Evolutionary conservation across 108 stramenopile species (phyloP).

Genomic region (Aurantiochytrium sp.): DNA sequence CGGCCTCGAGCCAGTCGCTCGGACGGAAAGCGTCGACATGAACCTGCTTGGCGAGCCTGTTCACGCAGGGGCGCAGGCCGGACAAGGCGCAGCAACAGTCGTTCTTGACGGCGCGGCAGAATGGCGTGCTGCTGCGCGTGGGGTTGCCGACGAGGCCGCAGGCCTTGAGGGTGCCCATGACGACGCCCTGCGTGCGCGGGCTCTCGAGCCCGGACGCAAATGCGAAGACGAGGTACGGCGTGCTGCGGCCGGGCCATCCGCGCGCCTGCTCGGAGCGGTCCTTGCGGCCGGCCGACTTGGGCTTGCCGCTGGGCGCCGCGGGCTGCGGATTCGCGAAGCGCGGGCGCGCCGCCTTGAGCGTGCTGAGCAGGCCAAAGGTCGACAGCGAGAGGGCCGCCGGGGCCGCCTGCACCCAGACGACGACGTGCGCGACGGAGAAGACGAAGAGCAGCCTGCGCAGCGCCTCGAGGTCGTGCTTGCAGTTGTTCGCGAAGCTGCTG

Average conservation of each 20-base stretch:
- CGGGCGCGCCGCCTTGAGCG: not conserved
- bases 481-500: not conserved
- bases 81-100: not conserved
- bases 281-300: not conserved
- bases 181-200: not conserved
- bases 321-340: not conserved
- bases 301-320: not conserved
- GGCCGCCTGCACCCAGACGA: not conserved
- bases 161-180: not conserved
- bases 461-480: not conserved
- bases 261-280: not conserved
- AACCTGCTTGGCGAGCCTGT: not conserved
- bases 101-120: not conserved
- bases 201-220: not conserved
- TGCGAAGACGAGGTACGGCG: not conserved
- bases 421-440: not conserved
- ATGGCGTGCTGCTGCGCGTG: not conserved
- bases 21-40: not conserved
- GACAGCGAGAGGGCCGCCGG: not conserved
- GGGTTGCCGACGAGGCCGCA: not conserved
- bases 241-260: not conserved
- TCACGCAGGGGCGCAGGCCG: not conserved
- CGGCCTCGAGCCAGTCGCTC: not conserved
- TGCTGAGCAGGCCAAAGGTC: not conserved
- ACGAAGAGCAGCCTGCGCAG: not conserved